These are phyloP conservation scores for Puccinia hordei DNA, from an alignment of 1,284 basidiomycete genomes.

Conservation along the genomic window DNA sequence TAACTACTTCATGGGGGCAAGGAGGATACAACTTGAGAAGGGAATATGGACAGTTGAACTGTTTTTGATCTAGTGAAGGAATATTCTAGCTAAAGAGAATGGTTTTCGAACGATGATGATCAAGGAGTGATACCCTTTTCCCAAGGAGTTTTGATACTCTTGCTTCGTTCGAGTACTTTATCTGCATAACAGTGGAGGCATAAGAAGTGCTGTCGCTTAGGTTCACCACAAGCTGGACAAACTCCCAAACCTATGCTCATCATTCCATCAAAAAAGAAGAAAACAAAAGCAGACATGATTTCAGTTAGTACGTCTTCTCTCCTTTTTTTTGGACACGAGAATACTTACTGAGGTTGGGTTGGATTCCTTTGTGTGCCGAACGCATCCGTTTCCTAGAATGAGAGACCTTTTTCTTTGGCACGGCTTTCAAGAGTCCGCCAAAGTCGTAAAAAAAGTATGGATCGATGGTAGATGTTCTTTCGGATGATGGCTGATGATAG, in stretches of 20 bases:
- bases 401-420: conserved; percentile 50
- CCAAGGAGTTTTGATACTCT: conserved; percentile 31
- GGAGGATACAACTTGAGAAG: too few relatives aligned
- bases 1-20: too few relatives aligned
- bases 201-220: conserved; percentile 45
- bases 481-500: too few relatives aligned
- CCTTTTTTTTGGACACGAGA: neutral
- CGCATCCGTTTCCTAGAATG: conserved; percentile 48
- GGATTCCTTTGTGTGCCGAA: conserved; percentile 45
- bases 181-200: conserved; percentile 50
- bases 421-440: conserved; percentile 31
- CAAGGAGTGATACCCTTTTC: conserved; percentile 47
- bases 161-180: conserved; percentile 27
- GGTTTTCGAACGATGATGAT: neutral
- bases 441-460: neutral
- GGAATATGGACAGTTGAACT: too few relatives aligned
- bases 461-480: neutral
- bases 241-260: conserved; percentile 7
- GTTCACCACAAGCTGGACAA: conserved; percentile 41
- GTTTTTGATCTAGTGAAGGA: too few relatives aligned
- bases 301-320: neutral
- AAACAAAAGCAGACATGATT: neutral
- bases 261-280: neutral
- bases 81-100: neutral
- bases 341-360: conserved; percentile 29